Evolutionary conservation across 192 early-diverging fungal genomes (phyloP), one percentile per base, ranked within the genome.

Genomic region (Entomortierella lignicola): DNA sequence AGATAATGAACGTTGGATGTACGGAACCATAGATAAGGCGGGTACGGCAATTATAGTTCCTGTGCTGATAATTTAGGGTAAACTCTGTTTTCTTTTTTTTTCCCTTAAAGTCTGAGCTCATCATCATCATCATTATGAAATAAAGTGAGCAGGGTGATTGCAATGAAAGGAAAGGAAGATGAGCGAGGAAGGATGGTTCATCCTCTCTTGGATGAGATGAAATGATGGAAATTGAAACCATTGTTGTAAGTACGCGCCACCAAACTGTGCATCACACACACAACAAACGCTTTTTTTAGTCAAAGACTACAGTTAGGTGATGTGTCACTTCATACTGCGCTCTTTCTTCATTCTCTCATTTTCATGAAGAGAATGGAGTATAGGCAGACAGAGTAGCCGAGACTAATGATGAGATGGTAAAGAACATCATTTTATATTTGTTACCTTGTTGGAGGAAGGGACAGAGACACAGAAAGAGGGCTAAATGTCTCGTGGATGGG

Each of bases 401-500:
- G n/a, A n/a, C n/a, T n/a, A n/a, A n/a, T n/a, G n/a, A n/a, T n/a
- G 13, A 6, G 39, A 47, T 47, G 17, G 44, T 15, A 47, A 11
- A 47, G 44, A 4, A 47, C 17, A 15, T 20, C 44, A 37, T 37
- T 37, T 10, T n/a, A n/a, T n/a, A n/a, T 37, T 37, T 4, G 34
- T 37, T 37, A 37, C 34, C 34, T 37, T 37, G 8, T 26, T 34
- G 32, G 55, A 20, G 44, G 12, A 4, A 20, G 20, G 15, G 44
- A 15, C 4, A 47, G 20, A 20, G 44, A 20, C 20, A 27, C 3
- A 23, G 26, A 27, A 54, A 25, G 61, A 15, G 18, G 4, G 52
- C 47, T n/a, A 55, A 55, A 68, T 68, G 66, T 27, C 20, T 51
- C 48, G 20, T 30, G 55, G 44, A 29, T 27, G 23, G 41, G 5